Evolutionary conservation across 192 early-diverging fungal species (phyloP).

Genomic region (Phlyctochytrium planicorne): DNA sequence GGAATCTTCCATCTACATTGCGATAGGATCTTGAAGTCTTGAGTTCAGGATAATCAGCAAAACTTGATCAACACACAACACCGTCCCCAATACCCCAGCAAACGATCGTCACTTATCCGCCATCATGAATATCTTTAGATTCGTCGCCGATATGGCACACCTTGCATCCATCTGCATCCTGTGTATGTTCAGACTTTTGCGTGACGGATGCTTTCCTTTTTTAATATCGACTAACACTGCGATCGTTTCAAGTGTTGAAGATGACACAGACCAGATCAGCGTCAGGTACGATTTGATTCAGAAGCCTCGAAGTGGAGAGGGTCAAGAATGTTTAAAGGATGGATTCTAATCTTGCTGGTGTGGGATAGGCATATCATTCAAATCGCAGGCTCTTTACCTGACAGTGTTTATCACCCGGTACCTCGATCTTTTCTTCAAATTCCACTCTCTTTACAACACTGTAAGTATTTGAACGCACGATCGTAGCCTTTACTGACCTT

Average conservation of each 20-base stretch:
- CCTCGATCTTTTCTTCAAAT: conserved; percentile 79
- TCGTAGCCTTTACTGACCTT: background rate
- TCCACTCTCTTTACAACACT: conserved; percentile 86
- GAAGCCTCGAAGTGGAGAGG: background rate
- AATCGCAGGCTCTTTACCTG: conserved; percentile 90
- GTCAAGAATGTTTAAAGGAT: no score
- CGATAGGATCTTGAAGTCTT: no score
- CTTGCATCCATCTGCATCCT: conserved; percentile 92
- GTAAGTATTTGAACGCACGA: conserved; percentile 10
- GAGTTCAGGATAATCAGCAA: no score
- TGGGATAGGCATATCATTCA: conserved; percentile 97
- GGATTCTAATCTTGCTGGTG: no score
- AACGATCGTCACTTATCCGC: no score
- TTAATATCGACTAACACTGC: background rate
- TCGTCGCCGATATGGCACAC: conserved; percentile 91
- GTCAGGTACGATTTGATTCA: background rate
- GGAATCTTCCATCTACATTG: no score
- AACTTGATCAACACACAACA: no score
- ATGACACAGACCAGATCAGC: conserved; percentile 84
- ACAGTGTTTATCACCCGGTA: conserved; percentile 94
- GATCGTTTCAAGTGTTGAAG: conserved; percentile 55
- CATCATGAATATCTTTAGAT: conserved; percentile 89
- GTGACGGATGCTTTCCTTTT: background rate
- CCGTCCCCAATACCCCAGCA: no score
- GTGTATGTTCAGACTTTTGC: conserved; percentile 21